phyloP scores from a whole-genome alignment of 352 stramenopile species.

The Globisporangium nodosum region DNA sequence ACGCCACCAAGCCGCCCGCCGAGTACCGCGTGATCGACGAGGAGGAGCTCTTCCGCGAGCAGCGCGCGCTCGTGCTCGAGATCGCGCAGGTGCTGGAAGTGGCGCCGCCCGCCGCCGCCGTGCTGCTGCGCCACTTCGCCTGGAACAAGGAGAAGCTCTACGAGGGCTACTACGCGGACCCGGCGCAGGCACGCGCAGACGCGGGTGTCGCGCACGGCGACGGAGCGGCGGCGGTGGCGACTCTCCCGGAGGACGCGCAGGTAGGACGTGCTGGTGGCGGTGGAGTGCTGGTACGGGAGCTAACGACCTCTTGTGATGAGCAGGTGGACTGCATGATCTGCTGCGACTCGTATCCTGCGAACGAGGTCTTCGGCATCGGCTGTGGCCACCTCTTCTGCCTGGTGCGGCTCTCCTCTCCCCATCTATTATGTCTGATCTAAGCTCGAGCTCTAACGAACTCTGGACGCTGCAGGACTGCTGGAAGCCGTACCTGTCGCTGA shows the following conservation, averaged over 20 bases:
- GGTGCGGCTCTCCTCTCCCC: conserved; percentile 45
- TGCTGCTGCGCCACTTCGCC: conserved; percentile 79
- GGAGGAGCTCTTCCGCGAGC: conserved; percentile 66
- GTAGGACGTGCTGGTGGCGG: conserved; percentile 17
- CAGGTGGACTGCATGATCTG: conserved; percentile 92
- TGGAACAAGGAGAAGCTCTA: conserved; percentile 91
- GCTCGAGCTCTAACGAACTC: not conserved
- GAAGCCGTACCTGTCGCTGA: conserved; percentile 80
- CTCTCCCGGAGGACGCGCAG: conserved; percentile 28
- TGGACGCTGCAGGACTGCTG: conserved; percentile 57
- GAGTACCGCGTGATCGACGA: conserved; percentile 86
- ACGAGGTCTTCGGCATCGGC: conserved; percentile 89
- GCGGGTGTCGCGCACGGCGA: conserved; percentile 60
- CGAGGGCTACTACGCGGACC: conserved; percentile 80
- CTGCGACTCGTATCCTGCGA: conserved; percentile 84
- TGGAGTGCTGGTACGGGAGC: not conserved
- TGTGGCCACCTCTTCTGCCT: conserved; percentile 97
- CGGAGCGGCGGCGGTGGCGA: conserved; percentile 29
- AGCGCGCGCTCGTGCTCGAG: conserved; percentile 55
- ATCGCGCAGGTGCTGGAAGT: conserved; percentile 79
- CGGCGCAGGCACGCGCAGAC: conserved; percentile 40
- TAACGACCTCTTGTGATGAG: not conserved
- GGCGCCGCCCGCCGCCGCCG: conserved; percentile 41
- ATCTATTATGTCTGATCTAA: not conserved
- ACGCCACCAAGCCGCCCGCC: conserved; percentile 16